Percentiles rank a stretch among this genome's conserved stretches.
Evolutionary conservation across 352 stramenopile species (phyloP).

Genomic region (Phytophthora nicotianae): DNA sequence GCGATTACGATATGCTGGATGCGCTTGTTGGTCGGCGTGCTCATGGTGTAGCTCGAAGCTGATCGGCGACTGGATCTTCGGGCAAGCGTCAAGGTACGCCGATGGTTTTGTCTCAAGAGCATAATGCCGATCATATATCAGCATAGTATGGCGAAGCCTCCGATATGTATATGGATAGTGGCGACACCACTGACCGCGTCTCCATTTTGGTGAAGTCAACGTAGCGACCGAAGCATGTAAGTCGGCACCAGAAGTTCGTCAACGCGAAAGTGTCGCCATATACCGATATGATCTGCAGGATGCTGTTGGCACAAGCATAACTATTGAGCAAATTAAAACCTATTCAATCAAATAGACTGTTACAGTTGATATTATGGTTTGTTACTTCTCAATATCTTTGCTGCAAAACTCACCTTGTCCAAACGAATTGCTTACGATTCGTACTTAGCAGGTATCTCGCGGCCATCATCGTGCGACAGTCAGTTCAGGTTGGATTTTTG

Average conservation of each 20-base stretch:
- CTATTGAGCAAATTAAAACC: too few relatives aligned
- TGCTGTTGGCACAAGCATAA: too few relatives aligned
- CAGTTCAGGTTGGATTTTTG: too few relatives aligned
- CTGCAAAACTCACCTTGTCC: not conserved
- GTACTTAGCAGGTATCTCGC: not conserved
- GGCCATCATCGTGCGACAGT: conserved; percentile 13
- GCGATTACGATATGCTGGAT: not conserved
- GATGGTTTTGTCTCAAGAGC: conserved; percentile 1
- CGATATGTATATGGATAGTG: not conserved
- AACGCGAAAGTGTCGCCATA: too few relatives aligned
- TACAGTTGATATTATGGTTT: not conserved
- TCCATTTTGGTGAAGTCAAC: too few relatives aligned
- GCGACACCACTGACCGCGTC: too few relatives aligned
- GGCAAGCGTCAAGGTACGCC: not conserved
- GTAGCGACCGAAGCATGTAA: too few relatives aligned
- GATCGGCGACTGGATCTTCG: conserved; percentile 5
- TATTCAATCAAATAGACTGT: too few relatives aligned
- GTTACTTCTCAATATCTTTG: not conserved
- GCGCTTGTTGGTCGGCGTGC: conserved; percentile 1
- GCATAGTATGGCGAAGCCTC: not conserved
- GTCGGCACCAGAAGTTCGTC: too few relatives aligned
- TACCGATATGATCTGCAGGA: too few relatives aligned
- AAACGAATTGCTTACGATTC: not conserved
- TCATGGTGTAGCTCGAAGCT: conserved; percentile 2
- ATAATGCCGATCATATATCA: not conserved